Base-by-base conservation (phyloP, 2,329 filamentous ascomycete genomes). In the Bipolaris cookei region DNA sequence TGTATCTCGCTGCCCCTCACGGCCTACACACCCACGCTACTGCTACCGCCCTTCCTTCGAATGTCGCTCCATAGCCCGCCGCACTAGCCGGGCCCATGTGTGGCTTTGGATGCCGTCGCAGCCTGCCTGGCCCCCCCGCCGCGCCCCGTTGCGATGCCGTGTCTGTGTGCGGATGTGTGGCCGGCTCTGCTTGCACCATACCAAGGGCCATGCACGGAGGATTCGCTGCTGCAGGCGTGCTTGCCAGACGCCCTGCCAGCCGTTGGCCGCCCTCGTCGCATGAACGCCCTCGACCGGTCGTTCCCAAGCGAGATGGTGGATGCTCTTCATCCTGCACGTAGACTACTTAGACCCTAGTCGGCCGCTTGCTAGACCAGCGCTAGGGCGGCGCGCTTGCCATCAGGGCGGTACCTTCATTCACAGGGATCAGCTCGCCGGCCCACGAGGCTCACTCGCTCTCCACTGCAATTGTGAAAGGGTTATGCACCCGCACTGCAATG, bases 391-490 rank as follows among this genome's bases (percentile, higher is more conserved):
- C 69, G 65, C 64, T 65, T 63, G 65, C 71, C 71, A 66, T 61
- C 63, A 61, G 62, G 62, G 61, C 68, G 70, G 70, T 67, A 69
- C 61, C 60, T 67, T 59, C 50, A 56, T 45, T 41, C 55, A 61
- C 69, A 71, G 67, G 69, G 68, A 62, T 69, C 57, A 45, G 56
- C 62, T 64, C 67, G 67, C 65, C 54, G 60, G 48, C 51, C 70
- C 63, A 51, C 69, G 68, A 72, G 71, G 71, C 72, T 71, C 70
- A 74, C 67, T 71, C 60, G 64, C 66, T 63, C 64, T 63, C 69
- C 68, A 70, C 66, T 56, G 65, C 70, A 71, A 58, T 72, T 73
- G 70, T 71, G 70, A 69, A 73, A 50, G 63, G 61, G 47, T 73
- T 71, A 71, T 73, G 71, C 70, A 71, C 66, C 66, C 58, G 57